Evolutionary conservation across 148 eudicot genomes (phyloP).

Genomic region (Limonium bicolor): DNA sequence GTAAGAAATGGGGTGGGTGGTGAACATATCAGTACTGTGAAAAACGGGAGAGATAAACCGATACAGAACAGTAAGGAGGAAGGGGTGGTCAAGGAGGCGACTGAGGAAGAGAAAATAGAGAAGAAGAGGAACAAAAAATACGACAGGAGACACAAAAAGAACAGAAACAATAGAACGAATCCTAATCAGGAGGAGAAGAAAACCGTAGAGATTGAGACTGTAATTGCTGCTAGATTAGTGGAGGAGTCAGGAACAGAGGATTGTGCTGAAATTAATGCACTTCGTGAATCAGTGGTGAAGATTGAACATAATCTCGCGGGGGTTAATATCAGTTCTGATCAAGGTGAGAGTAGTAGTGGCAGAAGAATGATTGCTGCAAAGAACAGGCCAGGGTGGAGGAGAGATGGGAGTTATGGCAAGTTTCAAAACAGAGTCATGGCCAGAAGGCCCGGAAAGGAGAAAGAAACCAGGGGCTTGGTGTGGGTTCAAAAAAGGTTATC

Average conservation of each 20-base stretch:
- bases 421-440: neutral
- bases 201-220: neutral
- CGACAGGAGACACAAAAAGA: too few species aligned
- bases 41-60: too few species aligned
- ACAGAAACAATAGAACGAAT: too few species aligned
- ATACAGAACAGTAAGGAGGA: too few species aligned
- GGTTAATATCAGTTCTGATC: neutral
- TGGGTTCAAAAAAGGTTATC: conserved; percentile 4
- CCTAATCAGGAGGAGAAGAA: neutral
- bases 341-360: neutral
- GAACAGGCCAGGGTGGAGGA: neutral
- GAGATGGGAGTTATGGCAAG: neutral
- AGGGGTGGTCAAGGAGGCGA: too few species aligned
- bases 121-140: neutral
- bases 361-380: neutral
- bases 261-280: neutral
- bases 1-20: too few species aligned
- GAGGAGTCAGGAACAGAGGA: neutral
- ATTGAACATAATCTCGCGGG: neutral
- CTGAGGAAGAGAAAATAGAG: neutral
- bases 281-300: neutral
- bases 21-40: too few species aligned
- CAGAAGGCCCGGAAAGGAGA: neutral
- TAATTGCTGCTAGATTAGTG: neutral
- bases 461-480: neutral